Percentiles rank a stretch among this genome's conserved stretches.
These are phyloP conservation scores for Thermothelomyces thermophilus DNA, from an alignment of 2,329 filamentous ascomycete genomes.

Conservation along the genomic window DNA sequence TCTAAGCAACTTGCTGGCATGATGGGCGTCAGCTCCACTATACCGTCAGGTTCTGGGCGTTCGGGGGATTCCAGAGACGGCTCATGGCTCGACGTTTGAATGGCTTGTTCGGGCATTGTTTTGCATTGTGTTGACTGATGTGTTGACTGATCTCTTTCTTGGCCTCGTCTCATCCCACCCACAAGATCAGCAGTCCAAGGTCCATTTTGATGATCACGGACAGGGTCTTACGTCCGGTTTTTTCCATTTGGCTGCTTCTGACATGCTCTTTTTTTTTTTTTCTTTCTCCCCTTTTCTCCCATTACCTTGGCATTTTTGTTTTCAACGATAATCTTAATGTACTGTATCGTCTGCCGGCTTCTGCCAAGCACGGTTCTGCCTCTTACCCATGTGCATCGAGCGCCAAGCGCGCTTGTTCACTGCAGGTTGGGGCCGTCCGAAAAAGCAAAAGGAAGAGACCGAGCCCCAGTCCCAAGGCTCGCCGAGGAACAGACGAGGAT, in stretches of 20 bases:
- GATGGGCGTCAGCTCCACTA: conserved; percentile 2
- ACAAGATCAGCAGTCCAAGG: too few species aligned
- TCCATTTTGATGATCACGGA: too few species aligned
- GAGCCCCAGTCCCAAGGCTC: not conserved
- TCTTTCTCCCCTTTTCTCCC: too few species aligned
- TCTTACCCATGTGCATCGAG: not conserved
- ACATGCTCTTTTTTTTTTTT: too few species aligned
- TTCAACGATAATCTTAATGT: conserved; percentile 5
- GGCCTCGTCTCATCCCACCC: too few species aligned
- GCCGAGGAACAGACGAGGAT: not conserved
- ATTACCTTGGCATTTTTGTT: too few species aligned
- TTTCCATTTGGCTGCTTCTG: too few species aligned
- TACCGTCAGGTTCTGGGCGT: not conserved
- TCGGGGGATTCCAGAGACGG: not conserved
- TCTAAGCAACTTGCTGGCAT: conserved; percentile 44
- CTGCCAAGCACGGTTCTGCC: not conserved
- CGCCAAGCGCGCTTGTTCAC: conserved; percentile 10
- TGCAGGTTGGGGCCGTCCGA: too few species aligned
- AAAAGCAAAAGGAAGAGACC: too few species aligned
- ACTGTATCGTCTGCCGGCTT: not conserved
- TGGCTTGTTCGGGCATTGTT: not conserved
- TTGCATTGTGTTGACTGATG: not conserved
- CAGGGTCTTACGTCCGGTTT: too few species aligned
- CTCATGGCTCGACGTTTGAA: not conserved
- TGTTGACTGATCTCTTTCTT: not conserved